phyloP scores from a whole-genome alignment of 495 filamentous ascomycete species.

The Talaromyces nanjingensis region DNA sequence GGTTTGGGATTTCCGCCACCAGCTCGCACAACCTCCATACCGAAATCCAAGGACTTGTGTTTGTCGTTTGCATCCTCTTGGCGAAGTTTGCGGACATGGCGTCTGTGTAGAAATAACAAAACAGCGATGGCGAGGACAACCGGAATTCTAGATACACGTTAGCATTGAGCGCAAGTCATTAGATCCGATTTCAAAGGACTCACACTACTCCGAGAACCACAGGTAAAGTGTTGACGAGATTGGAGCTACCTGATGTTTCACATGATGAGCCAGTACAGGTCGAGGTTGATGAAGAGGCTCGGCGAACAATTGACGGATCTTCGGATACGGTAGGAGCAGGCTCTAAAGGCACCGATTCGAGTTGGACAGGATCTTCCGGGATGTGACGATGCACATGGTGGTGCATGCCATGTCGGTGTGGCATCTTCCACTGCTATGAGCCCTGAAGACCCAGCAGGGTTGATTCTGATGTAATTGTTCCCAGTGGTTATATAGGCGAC shows the following conservation, averaged over 20 bases:
- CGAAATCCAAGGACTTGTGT: slow-evolving; percentile 92
- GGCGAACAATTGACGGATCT: slow-evolving; percentile 1
- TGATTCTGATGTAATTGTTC: not conserved
- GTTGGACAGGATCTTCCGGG: not conserved
- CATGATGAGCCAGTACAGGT: slow-evolving; percentile 21
- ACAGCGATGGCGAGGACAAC: slow-evolving; percentile 59
- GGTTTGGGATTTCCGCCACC: slow-evolving; percentile 15
- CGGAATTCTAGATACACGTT: slow-evolving; percentile 58
- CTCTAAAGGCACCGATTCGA: slow-evolving; percentile 21
- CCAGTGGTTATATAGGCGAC: not conserved
- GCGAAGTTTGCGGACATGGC: slow-evolving; percentile 63
- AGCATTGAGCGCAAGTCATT: slow-evolving; percentile 8
- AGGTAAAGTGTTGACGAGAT: slow-evolving; percentile 58
- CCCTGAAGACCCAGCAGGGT: not conserved
- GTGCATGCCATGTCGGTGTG: slow-evolving; percentile 3
- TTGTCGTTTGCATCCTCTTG: slow-evolving; percentile 80
- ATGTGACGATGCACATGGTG: slow-evolving; percentile 6
- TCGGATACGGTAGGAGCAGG: slow-evolving; percentile 15
- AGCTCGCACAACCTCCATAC: slow-evolving; percentile 50
- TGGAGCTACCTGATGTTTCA: slow-evolving; percentile 49
- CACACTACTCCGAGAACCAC: slow-evolving; percentile 80
- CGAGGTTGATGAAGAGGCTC: not conserved
- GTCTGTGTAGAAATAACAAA: slow-evolving; percentile 69
- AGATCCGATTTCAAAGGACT: slow-evolving; percentile 28
- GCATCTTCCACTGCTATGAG: slow-evolving; percentile 5